Evolutionary conservation across 441 rosid species (phyloP), one percentile per base, ranked within the genome.

Genomic region (Mallotus japonicus): DNA sequence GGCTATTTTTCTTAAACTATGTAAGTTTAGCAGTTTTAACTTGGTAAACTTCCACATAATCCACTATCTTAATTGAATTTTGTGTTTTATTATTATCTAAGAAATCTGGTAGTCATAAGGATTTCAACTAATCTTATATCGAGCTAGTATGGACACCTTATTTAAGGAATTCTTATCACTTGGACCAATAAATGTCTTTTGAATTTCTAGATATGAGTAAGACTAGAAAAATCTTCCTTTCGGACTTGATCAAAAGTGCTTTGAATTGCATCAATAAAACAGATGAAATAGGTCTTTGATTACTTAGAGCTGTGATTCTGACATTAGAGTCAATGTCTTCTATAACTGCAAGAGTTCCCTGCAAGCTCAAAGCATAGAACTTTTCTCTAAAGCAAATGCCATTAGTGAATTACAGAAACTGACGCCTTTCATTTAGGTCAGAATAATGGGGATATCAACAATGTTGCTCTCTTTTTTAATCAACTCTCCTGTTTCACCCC

Each of bases 21-120:
- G 34, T 11, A 0, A 77, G 77, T 2, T 58, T 75, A 17, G 9
- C 72, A 8, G n/a, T 12, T 49, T 70, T 17, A 14, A 79, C 81
- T 75, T 42, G 24, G n/a, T 59, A 69, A n/a, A 73, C 75, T 69
- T 78, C 83, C 1, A 76, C 73, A 17, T 37, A 65, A 63, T 83
- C 77, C 44, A 78, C 75, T 46, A 20, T 20, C 32, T 28, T 28
- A 10, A 12, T 71, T 10, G 71, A 50, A 37, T 64, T 67, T 58
- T 34, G n/a, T n/a, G n/a, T n/a, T n/a, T n/a, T n/a, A n/a, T n/a
- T n/a, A n/a, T n/a, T n/a, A n/a, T n/a, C n/a, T n/a, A n/a, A n/a
- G n/a, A n/a, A n/a, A n/a, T n/a, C n/a, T n/a, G n/a, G n/a, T n/a
- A n/a, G n/a, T n/a, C n/a, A n/a, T n/a, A n/a, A n/a, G n/a, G n/a